Evolutionary conservation across 2,329 filamentous ascomycete species (phyloP), one percentile per base, ranked within the genome.

Genomic region (Chaetothyriales sp.): DNA sequence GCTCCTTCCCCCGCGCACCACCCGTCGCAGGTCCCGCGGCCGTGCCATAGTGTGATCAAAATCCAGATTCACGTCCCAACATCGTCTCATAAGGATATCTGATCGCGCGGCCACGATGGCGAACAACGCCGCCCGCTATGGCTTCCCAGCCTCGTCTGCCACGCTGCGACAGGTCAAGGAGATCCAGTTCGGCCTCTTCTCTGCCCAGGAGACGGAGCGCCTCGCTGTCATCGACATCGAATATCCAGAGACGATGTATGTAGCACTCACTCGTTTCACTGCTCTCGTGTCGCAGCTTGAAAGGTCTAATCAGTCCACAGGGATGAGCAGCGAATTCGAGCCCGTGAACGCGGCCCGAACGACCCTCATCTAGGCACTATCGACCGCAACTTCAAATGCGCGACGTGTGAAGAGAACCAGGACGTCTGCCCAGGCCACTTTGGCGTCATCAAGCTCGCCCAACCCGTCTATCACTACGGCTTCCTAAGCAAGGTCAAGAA

Each of bases 401-500:
- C 85, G 64, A 96, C 93, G 47, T 99, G 92, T 70, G 84, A 89
- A 58, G 89, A 98, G 70, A 84, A 86, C 64, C 95, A 95, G 78
- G 83, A 85, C 57, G 87, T 95, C 66, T 99, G 92, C 68, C 90
- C 92, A 53, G 92, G 92, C 54, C 92, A 99, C 68, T 99, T 98
- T 66, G 92, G 92, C 57, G 93, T 98, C 70, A 98, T 98, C 62
- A 93, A 98, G 71, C 78, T 99, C 60, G 89, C 92, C 43, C 89
- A 87, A 65, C 92, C 93, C 51, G 92, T 98, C 61, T 99, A 85
- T 69, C 92, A 99, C 62, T 78, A 82, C 62, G 92, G 92, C 63
- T 99, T 95, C 71, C 84, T 99, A 73, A 93, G 86, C 69, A 96
- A 96, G 75, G 89, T 95, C 71, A 98, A 99, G 77, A 98, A 96